A percentile compares a stretch with the other conserved stretches of the same genome.
These are phyloP conservation scores for Podospora didyma DNA, from an alignment of 495 filamentous ascomycete genomes.

Conservation along the genomic window DNA sequence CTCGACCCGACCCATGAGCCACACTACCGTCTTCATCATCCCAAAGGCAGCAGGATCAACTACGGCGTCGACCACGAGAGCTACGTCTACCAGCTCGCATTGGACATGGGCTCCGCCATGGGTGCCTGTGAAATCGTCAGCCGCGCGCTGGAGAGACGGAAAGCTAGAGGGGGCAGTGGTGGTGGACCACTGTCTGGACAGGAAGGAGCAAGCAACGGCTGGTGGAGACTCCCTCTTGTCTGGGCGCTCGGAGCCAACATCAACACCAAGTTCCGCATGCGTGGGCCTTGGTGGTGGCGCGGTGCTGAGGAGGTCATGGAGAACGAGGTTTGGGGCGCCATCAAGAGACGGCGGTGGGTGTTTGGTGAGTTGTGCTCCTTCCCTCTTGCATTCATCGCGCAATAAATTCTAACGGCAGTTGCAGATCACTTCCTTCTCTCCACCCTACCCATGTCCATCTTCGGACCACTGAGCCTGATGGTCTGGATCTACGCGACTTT, in stretches of 20 bases:
- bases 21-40: slow-evolving; percentile 34
- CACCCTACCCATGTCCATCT: slow-evolving; percentile 27
- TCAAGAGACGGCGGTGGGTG: slow-evolving; percentile 26
- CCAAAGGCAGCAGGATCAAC: slow-evolving; percentile 19
- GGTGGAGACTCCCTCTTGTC: slow-evolving; percentile 27
- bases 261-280: slow-evolving; percentile 37
- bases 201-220: too few species aligned
- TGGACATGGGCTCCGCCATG: slow-evolving; percentile 39
- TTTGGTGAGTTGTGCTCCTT: slow-evolving; percentile 16
- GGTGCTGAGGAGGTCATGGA: slow-evolving; percentile 30
- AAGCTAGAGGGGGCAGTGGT: neutral
- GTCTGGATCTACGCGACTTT: slow-evolving; percentile 16
- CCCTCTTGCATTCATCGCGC: too few species aligned
- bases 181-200: too few species aligned
- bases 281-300: slow-evolving; percentile 29
- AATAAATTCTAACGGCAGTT: too few species aligned
- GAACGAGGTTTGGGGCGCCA: slow-evolving; percentile 36
- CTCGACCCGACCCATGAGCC: slow-evolving; percentile 17
- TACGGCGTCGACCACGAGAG: slow-evolving; percentile 46
- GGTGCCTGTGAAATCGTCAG: slow-evolving; percentile 25
- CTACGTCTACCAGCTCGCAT: slow-evolving; percentile 42
- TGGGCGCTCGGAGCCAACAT: slow-evolving; percentile 39
- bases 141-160: too few species aligned
- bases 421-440: slow-evolving; percentile 7
- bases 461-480: slow-evolving; percentile 26